Evolutionary conservation across 805 yeast species (phyloP), one percentile per base, ranked within the genome.

Genomic region (Nakazawaea siamensis): DNA sequence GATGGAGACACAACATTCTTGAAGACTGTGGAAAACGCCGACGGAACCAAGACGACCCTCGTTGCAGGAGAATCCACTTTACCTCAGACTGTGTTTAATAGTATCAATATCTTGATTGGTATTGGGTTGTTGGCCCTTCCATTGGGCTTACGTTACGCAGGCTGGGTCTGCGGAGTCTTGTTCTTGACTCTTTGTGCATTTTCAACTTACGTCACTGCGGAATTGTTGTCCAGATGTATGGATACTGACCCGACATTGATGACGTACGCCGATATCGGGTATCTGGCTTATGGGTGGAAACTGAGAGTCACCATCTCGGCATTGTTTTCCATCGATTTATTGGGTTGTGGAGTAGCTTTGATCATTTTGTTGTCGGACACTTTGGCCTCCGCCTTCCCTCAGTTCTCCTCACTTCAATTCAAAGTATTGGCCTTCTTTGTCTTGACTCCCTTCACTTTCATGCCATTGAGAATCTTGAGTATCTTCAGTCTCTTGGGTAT

Each of bases 221-320:
- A 68, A 5, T 60, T 85, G 33, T 62, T 87, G 39, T 78, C 90
- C 11, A 67, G 70, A 40, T 77, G 94, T 44, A 68, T 86, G 68
- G 86, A 80, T 42, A 79, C 86, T 1, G 92, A 86, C 57, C 78
- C 72, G 12, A 78, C 92, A 0, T 58, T 86, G 35, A 76, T 80
- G 66, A 82, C 95, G 0, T 87, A 86, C 54, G 94, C 95, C 0
- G 96, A 87, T 58, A 64, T 87, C 32, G 94, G 94, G 3, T 79
- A 73, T 47, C 83, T 85, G n/a, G 82, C 88, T 0, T 85, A 80
- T 50, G 95, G 95, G 1, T 62, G 80, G 2, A 64, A 63, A 21
- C 94, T 92, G 2, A 70, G 94, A 47, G 63, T 83, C 3, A 53
- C 80, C 24, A 81, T 87, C 21, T 82, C 94, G 2, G 45, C 77